phyloP scores from a whole-genome alignment of 2,329 filamentous ascomycete genomes.

The Colletotrichum salicis region DNA sequence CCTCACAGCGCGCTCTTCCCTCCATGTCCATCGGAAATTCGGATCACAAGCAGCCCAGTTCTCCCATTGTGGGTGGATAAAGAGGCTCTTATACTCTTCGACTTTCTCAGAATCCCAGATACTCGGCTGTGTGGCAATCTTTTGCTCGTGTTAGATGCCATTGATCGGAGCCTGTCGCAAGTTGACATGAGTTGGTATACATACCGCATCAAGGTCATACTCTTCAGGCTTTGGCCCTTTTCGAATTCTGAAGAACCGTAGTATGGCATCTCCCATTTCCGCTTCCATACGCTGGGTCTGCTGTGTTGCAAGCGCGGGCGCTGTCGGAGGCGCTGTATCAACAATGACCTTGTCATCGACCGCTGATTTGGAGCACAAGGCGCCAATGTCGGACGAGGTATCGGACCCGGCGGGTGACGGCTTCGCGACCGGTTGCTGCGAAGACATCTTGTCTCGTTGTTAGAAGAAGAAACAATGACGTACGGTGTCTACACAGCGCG shows the following conservation, averaged over 20 bases:
- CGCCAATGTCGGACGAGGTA: slow-evolving; percentile 28
- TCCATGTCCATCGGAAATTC: slow-evolving; percentile 46
- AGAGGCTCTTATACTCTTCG: slow-evolving; percentile 47
- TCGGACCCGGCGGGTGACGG: slow-evolving; percentile 17
- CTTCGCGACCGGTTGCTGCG: slow-evolving; percentile 2
- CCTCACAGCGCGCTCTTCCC: slow-evolving; percentile 43
- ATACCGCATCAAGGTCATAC: slow-evolving; percentile 45
- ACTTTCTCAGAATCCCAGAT: slow-evolving; percentile 50
- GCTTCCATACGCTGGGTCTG: slow-evolving; percentile 44
- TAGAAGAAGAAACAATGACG: not conserved
- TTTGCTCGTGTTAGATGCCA: slow-evolving; percentile 29
- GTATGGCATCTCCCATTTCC: slow-evolving; percentile 44
- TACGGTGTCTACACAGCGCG: not conserved
- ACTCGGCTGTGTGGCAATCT: slow-evolving; percentile 49
- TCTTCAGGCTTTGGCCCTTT: slow-evolving; percentile 41
- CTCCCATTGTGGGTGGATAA: slow-evolving; percentile 50
- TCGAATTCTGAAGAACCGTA: slow-evolving; percentile 47
- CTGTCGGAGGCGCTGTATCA: slow-evolving; percentile 11
- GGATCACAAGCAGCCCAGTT: slow-evolving; percentile 48
- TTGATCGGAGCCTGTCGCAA: not conserved
- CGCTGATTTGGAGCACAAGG: not conserved
- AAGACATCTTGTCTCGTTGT: slow-evolving; percentile 13
- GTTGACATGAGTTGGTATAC: not conserved
- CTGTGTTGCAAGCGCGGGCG: slow-evolving; percentile 41
- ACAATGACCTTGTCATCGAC: slow-evolving; percentile 1